phyloP scores from a whole-genome alignment of 257 asterid species.

The Marsdenia floribunda region DNA sequence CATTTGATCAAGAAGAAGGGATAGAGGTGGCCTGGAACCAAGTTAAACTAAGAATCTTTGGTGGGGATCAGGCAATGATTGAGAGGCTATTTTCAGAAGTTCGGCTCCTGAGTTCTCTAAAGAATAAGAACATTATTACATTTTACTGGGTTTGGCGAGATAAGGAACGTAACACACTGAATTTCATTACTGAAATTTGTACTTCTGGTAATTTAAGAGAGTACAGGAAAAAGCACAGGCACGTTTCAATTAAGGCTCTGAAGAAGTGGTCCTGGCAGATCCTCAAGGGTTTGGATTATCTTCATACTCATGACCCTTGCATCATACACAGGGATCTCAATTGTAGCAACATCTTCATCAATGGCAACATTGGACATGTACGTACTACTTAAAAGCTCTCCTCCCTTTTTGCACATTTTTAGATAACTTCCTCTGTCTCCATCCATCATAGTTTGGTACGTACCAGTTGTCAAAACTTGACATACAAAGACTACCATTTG shows the following conservation, averaged over 20 bases:
- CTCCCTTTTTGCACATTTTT: background rate
- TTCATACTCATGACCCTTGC: slow-evolving; percentile 74
- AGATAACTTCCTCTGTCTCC: background rate
- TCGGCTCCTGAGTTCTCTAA: slow-evolving; percentile 40
- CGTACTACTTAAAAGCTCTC: background rate
- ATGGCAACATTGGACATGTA: slow-evolving; percentile 87
- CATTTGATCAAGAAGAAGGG: slow-evolving; percentile 85
- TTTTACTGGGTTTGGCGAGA: slow-evolving; percentile 69
- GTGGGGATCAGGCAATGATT: slow-evolving; percentile 44
- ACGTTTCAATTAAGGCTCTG: slow-evolving; percentile 62
- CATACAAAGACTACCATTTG: background rate
- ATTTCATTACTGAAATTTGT: slow-evolving; percentile 81
- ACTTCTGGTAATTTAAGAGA: slow-evolving; percentile 80
- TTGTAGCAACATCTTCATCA: slow-evolving; percentile 77
- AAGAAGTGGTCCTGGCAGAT: slow-evolving; percentile 84
- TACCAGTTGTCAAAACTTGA: background rate
- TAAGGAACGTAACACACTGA: slow-evolving; percentile 46
- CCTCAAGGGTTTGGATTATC: slow-evolving; percentile 65
- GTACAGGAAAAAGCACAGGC: slow-evolving; percentile 69
- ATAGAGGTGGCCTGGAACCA: slow-evolving; percentile 94
- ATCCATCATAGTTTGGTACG: background rate
- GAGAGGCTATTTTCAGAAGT: slow-evolving; percentile 61
- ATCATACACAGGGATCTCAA: slow-evolving; percentile 78
- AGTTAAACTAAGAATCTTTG: slow-evolving; percentile 54
- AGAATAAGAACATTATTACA: slow-evolving; percentile 48